These are phyloP conservation scores for Alternaria incomplexa DNA, from an alignment of 2,329 filamentous ascomycete species.

Conservation along the genomic window DNA sequence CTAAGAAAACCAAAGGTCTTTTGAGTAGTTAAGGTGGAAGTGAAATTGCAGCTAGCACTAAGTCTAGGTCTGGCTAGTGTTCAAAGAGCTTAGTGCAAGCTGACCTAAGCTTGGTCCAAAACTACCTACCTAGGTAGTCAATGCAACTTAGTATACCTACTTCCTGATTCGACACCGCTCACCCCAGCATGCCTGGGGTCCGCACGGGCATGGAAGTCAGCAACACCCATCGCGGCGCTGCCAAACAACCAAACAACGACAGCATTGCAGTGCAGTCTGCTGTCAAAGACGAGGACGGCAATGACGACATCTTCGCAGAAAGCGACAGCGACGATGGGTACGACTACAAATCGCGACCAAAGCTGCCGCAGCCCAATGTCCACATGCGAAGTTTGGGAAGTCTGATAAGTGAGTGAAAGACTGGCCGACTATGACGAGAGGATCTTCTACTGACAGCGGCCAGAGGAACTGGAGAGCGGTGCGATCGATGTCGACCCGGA, in stretches of 20 bases:
- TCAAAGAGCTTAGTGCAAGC: background rate
- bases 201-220: constrained; percentile 14
- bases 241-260: background rate
- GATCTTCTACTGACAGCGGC: background rate
- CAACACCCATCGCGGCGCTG: background rate
- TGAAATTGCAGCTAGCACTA: background rate
- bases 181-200: background rate
- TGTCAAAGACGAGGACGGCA: constrained; percentile 22
- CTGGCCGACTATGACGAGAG: background rate
- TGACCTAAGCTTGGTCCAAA: background rate
- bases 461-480: constrained; percentile 29
- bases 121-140: background rate
- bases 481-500: constrained; percentile 52
- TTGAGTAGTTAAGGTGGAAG: background rate
- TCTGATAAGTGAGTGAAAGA: constrained; percentile 32
- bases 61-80: background rate
- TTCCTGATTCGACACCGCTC: background rate
- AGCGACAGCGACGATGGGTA: background rate
- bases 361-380: constrained; percentile 24
- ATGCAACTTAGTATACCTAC: background rate
- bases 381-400: constrained; percentile 27
- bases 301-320: background rate
- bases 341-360: constrained; percentile 32
- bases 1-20: background rate
- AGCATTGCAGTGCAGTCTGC: background rate